These are phyloP conservation scores for Pythium folliculosum DNA, from an alignment of 352 stramenopile genomes.

Conservation along the genomic window DNA sequence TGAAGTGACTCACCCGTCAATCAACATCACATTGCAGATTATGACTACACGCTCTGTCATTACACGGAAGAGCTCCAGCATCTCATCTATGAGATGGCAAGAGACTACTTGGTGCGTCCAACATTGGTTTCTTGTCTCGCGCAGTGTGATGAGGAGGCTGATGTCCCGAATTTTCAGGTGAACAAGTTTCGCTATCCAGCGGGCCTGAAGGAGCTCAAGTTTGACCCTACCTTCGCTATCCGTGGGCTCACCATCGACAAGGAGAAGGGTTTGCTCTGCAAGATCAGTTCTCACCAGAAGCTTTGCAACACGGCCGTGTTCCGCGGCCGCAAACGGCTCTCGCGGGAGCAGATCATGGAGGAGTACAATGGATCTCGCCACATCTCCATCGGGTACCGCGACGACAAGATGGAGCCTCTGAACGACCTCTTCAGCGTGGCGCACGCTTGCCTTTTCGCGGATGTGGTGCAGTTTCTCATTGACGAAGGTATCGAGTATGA, in stretches of 20 bases:
- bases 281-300: slow-evolving; percentile 94
- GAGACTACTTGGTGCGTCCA: slow-evolving; percentile 74
- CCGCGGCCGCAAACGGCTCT: slow-evolving; percentile 85
- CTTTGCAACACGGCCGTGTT: slow-evolving; percentile 80
- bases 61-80: slow-evolving; percentile 92
- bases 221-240: slow-evolving; percentile 92
- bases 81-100: slow-evolving; percentile 93
- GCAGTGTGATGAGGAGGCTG: neutral
- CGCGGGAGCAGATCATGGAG: slow-evolving; percentile 78
- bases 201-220: slow-evolving; percentile 75
- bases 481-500: slow-evolving; percentile 90
- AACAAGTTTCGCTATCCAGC: slow-evolving; percentile 84
- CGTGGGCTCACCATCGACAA: slow-evolving; percentile 92
- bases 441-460: slow-evolving; percentile 92
- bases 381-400: slow-evolving; percentile 78
- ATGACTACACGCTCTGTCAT: slow-evolving; percentile 94
- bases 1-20: neutral
- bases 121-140: neutral
- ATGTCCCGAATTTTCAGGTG: slow-evolving; percentile 27
- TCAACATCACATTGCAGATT: slow-evolving; percentile 61
- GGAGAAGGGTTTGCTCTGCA: slow-evolving; percentile 92
- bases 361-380: slow-evolving; percentile 90
- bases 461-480: slow-evolving; percentile 93
- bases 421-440: slow-evolving; percentile 95
- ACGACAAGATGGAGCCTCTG: slow-evolving; percentile 89